These are phyloP conservation scores for Leishmania mexicana DNA, from an alignment of 208 protist genomes.

Conservation along the genomic window DNA sequence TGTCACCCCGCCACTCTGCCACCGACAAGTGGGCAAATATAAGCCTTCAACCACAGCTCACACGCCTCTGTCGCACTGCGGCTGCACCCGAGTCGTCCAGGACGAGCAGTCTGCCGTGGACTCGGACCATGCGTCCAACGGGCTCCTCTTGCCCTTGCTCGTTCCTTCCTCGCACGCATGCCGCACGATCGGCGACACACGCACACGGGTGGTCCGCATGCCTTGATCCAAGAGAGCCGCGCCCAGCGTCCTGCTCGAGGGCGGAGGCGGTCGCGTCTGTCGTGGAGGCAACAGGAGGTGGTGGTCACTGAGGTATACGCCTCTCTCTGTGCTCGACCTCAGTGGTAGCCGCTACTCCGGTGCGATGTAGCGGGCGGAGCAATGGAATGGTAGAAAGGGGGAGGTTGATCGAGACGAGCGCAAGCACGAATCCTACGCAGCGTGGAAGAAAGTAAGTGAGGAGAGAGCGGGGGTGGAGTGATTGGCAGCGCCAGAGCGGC, in stretches of 20 bases:
- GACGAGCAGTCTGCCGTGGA: not conserved
- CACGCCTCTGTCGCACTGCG: not conserved
- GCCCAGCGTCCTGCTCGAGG: not conserved
- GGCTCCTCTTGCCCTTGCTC: not conserved
- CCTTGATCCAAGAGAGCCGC: not conserved
- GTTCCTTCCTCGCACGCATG: not conserved
- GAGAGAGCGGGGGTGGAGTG: too few species aligned
- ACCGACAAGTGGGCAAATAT: not conserved
- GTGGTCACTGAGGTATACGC: too few species aligned
- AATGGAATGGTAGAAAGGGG: not conserved
- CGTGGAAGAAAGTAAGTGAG: not conserved
- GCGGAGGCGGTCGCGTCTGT: not conserved
- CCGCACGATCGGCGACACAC: not conserved
- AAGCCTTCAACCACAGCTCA: not conserved
- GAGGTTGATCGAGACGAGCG: not conserved
- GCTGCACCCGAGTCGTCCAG: not conserved
- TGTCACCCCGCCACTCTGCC: not conserved
- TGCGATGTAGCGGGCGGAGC: not conserved
- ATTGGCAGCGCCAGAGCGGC: not conserved
- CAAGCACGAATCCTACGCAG: not conserved
- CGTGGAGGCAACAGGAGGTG: not conserved
- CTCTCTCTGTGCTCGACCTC: too few species aligned
- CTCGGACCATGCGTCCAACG: not conserved
- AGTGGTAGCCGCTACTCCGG: too few species aligned
- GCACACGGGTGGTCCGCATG: not conserved